These are phyloP conservation scores for Holtermanniella nyarrowii DNA, from an alignment of 768 basidiomycete genomes.

Conservation along the genomic window DNA sequence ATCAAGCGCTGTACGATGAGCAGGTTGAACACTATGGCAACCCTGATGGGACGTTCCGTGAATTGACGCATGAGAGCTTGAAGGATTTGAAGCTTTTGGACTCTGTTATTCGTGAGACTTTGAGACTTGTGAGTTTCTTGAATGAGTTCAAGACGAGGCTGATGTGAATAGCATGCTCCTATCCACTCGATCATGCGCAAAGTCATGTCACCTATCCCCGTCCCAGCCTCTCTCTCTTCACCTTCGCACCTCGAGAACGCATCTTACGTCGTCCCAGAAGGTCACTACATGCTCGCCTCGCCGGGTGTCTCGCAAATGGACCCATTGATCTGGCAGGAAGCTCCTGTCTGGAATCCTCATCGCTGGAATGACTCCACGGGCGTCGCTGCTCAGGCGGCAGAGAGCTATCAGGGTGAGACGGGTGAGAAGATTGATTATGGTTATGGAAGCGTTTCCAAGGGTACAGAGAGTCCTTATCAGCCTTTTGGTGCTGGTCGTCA, in stretches of 20 bases:
- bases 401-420: constrained; percentile 52
- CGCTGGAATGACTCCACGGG: constrained; percentile 82
- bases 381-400: constrained; percentile 65
- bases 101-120: constrained; percentile 75
- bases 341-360: constrained; percentile 61
- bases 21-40: constrained; percentile 71
- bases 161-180: constrained; percentile 57
- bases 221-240: constrained; percentile 69
- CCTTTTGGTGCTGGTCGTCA: constrained; percentile 96
- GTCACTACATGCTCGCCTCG: constrained; percentile 77
- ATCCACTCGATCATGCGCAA: constrained; percentile 69
- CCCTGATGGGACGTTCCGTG: constrained; percentile 66
- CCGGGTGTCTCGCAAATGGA: constrained; percentile 84
- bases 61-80: constrained; percentile 76
- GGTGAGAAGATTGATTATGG: constrained; percentile 94
- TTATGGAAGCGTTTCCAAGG: constrained; percentile 89
- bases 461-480: constrained; percentile 89
- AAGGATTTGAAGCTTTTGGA: constrained; percentile 74
- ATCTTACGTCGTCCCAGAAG: constrained; percentile 77
- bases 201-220: constrained; percentile 70
- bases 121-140: constrained; percentile 25
- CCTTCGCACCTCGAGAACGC: constrained; percentile 55
- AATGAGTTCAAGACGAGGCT: not conserved
- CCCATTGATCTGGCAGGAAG: constrained; percentile 65
- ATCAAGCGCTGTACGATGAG: constrained; percentile 74